phyloP scores from a whole-genome alignment of 179 eudicot species.

The Camellia oleifera region DNA sequence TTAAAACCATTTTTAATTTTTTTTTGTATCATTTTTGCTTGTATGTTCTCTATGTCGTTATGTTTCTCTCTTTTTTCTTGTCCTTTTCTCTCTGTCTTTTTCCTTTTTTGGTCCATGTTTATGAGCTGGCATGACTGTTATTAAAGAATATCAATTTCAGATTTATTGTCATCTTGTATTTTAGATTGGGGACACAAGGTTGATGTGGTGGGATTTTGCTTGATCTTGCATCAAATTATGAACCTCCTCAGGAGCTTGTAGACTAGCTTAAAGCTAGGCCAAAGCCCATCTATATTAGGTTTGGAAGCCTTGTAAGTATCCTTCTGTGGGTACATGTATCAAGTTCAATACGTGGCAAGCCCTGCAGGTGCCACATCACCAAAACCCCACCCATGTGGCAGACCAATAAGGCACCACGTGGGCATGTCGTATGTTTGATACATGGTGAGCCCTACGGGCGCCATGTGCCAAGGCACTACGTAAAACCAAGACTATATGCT shows the following conservation, averaged over 20 bases:
- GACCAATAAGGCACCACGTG: no score
- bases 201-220: conserved; percentile 93
- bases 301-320: conserved; percentile 84
- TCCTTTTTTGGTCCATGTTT: background rate
- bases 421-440: no score
- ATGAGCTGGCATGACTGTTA: conserved; percentile 10
- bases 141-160: background rate
- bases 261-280: conserved; percentile 66
- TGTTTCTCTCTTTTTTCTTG: background rate
- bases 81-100: background rate
- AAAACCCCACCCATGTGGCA: no score
- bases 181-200: conserved; percentile 88
- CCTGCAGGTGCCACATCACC: no score
- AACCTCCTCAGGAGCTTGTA: conserved; percentile 66
- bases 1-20: background rate
- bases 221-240: conserved; percentile 82
- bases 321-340: background rate
- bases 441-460: no score
- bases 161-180: conserved; percentile 12
- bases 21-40: background rate
- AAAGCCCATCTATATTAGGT: conserved; percentile 79
- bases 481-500: no score
- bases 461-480: no score
- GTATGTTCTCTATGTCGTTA: background rate
- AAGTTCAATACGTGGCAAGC: no score